These are phyloP conservation scores for Prinsepia uniflora DNA, from an alignment of 306 rosid genomes.

Conservation along the genomic window DNA sequence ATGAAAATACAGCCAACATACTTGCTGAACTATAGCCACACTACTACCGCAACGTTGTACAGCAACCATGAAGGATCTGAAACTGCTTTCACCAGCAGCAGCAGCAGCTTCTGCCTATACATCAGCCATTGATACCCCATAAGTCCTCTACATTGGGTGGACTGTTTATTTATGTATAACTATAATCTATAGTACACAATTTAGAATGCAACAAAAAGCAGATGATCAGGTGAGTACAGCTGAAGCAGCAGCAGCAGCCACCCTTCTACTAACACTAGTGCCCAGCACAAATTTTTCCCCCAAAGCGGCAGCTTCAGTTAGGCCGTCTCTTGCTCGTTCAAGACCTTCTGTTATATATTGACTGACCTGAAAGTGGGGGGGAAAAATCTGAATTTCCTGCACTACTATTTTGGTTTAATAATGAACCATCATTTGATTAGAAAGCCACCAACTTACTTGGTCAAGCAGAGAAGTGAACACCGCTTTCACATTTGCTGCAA, in stretches of 20 bases:
- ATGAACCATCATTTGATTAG: constrained; percentile 21
- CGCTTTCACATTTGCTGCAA: constrained; percentile 79
- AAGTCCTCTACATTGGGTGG: constrained; percentile 15
- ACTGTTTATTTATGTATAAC: constrained; percentile 19
- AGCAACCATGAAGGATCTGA: constrained; percentile 98
- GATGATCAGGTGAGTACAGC: constrained; percentile 54
- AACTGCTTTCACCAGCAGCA: constrained; percentile 99
- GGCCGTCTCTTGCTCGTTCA: constrained; percentile 86
- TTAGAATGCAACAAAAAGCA: constrained; percentile 28
- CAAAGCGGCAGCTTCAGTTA: constrained; percentile 94
- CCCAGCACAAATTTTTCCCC: constrained; percentile 90
- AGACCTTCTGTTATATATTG: constrained; percentile 95
- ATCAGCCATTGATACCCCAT: constrained; percentile 32
- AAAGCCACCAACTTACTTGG: constrained; percentile 69
- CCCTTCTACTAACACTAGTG: constrained; percentile 78
- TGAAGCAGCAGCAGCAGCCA: constrained; percentile 99
- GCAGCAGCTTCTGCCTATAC: constrained; percentile 99
- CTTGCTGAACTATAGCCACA: constrained; percentile 98
- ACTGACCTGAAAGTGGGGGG: constrained; percentile 55
- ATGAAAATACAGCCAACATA: constrained; percentile 36
- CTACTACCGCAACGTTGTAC: constrained; percentile 99
- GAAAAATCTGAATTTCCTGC: neutral
- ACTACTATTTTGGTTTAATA: neutral
- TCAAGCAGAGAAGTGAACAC: constrained; percentile 90
- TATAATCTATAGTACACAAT: neutral